Evolutionary conservation across 805 yeast genomes (phyloP).

Genomic region (Cyberlindnera euphorbiiphila): DNA sequence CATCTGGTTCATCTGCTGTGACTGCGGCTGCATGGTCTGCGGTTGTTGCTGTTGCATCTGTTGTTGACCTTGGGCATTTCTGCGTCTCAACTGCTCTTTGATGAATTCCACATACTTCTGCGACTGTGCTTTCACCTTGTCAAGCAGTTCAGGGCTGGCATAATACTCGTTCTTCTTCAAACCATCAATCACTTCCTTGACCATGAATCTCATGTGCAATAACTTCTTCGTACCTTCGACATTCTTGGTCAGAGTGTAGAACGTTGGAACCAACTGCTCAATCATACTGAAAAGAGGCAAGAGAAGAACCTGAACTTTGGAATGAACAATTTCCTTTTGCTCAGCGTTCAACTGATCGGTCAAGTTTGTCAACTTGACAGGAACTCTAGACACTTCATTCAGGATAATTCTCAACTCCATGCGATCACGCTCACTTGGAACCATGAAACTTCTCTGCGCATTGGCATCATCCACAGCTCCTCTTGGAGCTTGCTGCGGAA

Average conservation of each 20-base stretch:
- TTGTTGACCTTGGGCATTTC: conserved; percentile 28
- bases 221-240: conserved; percentile 71
- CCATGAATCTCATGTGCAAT: conserved; percentile 74
- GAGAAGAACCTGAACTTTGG: conserved; percentile 49
- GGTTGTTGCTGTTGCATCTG: conserved; percentile 29
- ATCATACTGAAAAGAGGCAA: conserved; percentile 54
- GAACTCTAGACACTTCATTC: conserved; percentile 65
- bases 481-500: conserved; percentile 5
- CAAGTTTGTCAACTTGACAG: conserved; percentile 62
- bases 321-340: conserved; percentile 59
- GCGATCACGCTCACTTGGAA: conserved; percentile 59
- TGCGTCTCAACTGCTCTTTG: conserved; percentile 50
- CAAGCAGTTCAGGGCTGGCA: conserved; percentile 70
- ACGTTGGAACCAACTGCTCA: conserved; percentile 75
- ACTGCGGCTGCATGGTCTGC: too few species aligned
- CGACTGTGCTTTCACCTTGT: conserved; percentile 66
- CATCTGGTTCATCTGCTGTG: conserved; percentile 3
- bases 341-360: conserved; percentile 56
- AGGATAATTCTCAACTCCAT: conserved; percentile 56
- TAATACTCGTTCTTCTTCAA: conserved; percentile 60
- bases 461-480: conserved; percentile 2
- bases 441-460: conserved; percentile 19
- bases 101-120: conserved; percentile 73
- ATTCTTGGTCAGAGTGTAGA: conserved; percentile 70
- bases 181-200: conserved; percentile 69